These are phyloP conservation scores for Chaetomiaceae sp. DNA, from an alignment of 2,329 filamentous ascomycete genomes.

Conservation along the genomic window DNA sequence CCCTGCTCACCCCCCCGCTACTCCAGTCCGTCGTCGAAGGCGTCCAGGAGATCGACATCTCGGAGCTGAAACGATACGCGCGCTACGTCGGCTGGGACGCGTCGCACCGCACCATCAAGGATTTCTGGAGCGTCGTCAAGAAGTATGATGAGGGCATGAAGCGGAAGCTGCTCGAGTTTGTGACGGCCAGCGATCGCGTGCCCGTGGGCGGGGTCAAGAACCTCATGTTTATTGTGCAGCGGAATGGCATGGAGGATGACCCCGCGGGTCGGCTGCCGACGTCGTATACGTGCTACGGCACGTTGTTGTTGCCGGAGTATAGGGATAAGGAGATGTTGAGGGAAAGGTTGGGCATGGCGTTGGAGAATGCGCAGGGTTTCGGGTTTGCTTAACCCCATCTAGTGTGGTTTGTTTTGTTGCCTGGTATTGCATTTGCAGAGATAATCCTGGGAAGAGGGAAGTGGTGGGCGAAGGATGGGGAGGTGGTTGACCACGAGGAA, in stretches of 20 bases:
- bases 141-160: constrained; percentile 65
- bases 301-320: constrained; percentile 81
- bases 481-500: not conserved
- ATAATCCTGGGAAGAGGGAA: too few species aligned
- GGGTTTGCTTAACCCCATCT: constrained; percentile 69
- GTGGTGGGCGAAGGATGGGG: too few species aligned
- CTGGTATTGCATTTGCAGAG: too few species aligned
- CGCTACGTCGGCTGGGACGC: constrained; percentile 79
- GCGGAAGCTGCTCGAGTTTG: constrained; percentile 79
- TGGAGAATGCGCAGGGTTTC: constrained; percentile 86
- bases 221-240: constrained; percentile 78
- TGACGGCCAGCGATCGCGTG: constrained; percentile 86
- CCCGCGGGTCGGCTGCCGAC: constrained; percentile 62
- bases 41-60: constrained; percentile 71
- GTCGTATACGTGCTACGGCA: constrained; percentile 90
- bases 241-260: constrained; percentile 61
- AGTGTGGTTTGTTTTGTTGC: not conserved
- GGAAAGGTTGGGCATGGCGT: constrained; percentile 74
- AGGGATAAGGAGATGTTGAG: constrained; percentile 62
- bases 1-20: constrained; percentile 64
- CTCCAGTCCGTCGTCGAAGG: constrained; percentile 82
- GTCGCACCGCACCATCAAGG: constrained; percentile 62
- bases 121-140: constrained; percentile 82
- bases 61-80: constrained; percentile 64
- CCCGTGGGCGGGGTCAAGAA: constrained; percentile 81